Percentiles rank a stretch among this genome's conserved stretches.
Conservation (phyloP, 331 rosid species). For the Acacia pycnantha region DNA sequence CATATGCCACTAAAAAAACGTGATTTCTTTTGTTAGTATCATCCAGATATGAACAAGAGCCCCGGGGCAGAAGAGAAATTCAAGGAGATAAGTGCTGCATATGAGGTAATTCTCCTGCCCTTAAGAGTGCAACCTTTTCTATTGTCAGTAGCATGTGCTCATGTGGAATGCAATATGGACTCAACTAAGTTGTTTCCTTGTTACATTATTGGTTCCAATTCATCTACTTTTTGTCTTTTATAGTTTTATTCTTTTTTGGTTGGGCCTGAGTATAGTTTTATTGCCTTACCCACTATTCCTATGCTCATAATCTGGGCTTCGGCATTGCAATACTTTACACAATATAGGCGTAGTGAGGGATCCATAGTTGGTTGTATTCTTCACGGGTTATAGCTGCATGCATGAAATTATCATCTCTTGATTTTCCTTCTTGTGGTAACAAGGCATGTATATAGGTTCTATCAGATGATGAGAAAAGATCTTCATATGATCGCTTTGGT, state of each 20-base stretch:
- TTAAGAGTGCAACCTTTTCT: neutral
- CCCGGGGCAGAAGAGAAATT: conserved; percentile 92
- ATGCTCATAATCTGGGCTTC: conserved; percentile 24
- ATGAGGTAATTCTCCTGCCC: conserved; percentile 66
- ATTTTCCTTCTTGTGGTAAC: conserved; percentile 51
- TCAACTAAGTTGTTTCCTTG: neutral
- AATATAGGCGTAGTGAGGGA: conserved; percentile 17
- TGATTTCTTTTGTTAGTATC: conserved; percentile 58
- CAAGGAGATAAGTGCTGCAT: conserved; percentile 95
- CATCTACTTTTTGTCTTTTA: conserved; percentile 5
- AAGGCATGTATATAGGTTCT: conserved; percentile 79
- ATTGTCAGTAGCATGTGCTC: conserved; percentile 5
- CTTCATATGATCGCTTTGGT: conserved; percentile 90
- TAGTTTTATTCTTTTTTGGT: neutral
- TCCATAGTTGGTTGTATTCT: conserved; percentile 23
- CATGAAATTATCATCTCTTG: conserved; percentile 24
- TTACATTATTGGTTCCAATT: neutral
- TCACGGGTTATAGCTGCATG: conserved; percentile 12
- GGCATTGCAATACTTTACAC: conserved; percentile 8
- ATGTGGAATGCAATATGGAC: neutral
- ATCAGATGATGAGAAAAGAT: conserved; percentile 95
- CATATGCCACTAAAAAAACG: conserved; percentile 2
- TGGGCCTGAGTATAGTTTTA: neutral
- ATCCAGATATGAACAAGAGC: conserved; percentile 83
- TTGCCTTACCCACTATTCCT: conserved; percentile 1